Base-by-base conservation (phyloP, 2,329 filamentous ascomycete genomes). In the Ceratocystis cacaofunesta region DNA sequence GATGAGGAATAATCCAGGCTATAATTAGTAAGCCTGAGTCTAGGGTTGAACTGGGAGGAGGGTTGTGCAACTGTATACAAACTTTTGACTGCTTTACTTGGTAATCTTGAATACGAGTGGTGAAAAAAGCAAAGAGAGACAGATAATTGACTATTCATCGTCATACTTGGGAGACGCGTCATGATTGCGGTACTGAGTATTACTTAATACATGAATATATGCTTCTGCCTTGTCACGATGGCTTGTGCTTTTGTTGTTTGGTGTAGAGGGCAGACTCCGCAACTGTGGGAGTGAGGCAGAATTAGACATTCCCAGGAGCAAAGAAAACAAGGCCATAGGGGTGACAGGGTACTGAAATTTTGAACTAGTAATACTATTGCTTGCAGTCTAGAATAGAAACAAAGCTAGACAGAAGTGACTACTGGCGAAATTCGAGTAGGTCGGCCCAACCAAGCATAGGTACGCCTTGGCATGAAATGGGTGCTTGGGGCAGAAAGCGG, bases 201-300 rank as follows among this genome's bases (percentile, higher is more conserved):
- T 10, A 19, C 55, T 36, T 58, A 36, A n/a, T 58, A 8, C 15
- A n/a, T 19, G 12, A 6, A 7, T 10, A 10, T 36, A 58, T 58
- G 55, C 8, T 58, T 36, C 55, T 58, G 55, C 55, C 55, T 58
- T n/a, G 28, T 17, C 25, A n/a, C 12, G 28, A 58, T 58, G 55
- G 55, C 55, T 58, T 58, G 55, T 58, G 55, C 55, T 32, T 52
- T 58, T 58, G 55, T n/a, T n/a, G 28, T n/a, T 22, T n/a, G 48
- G 48, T 19, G 10, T 8, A 12, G 55, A 5, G 22, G 55, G 55
- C 28, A 58, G 55, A 58, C 55, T 36, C 25, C 25, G 22, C 12
- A 25, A 15, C 48, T 52, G 22, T 17, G 48, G 28, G 55, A 36
- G 55, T 58, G 55, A 58, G 55, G 55, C 55, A 58, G 55, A 58